Percentiles rank a stretch among this genome's conserved stretches.
Conservation (phyloP, 192 early-diverging fungal species). For the Funneliformis geosporum region DNA sequence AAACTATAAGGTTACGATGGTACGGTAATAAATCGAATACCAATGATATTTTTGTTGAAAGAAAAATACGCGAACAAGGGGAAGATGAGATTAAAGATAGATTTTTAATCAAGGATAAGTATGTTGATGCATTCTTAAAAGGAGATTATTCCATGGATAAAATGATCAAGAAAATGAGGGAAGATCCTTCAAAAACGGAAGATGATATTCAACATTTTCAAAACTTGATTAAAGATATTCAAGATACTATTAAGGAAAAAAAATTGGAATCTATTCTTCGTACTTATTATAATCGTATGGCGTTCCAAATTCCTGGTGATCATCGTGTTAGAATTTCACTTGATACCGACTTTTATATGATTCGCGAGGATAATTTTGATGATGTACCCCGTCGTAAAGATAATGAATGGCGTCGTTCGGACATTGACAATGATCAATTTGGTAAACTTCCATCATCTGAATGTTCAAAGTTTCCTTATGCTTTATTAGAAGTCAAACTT, state of each 20-base stretch:
- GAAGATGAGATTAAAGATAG: constrained; percentile 91
- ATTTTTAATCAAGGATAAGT: constrained; percentile 92
- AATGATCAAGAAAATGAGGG: constrained; percentile 74
- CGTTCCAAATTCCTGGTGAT: constrained; percentile 98
- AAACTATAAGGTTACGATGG: constrained; percentile 91
- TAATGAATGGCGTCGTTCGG: constrained; percentile 88
- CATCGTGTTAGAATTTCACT: constrained; percentile 89
- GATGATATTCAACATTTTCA: constrained; percentile 75
- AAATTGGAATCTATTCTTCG: constrained; percentile 74
- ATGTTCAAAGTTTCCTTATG: constrained; percentile 89
- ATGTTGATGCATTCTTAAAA: constrained; percentile 83
- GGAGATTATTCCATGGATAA: constrained; percentile 77
- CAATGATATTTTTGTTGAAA: constrained; percentile 82
- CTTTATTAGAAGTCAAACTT: constrained; percentile 87
- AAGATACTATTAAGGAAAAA: constrained; percentile 64
- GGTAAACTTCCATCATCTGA: constrained; percentile 72
- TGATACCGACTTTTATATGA: constrained; percentile 93
- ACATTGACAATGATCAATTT: constrained; percentile 77
- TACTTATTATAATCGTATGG: constrained; percentile 95
- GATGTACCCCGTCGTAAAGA: constrained; percentile 67
- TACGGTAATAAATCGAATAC: constrained; percentile 76
- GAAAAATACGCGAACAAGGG: constrained; percentile 43
- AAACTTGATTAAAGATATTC: constrained; percentile 71
- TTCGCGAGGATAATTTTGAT: constrained; percentile 89
- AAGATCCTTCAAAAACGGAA: constrained; percentile 68